phyloP scores from a whole-genome alignment of 2,329 filamentous ascomycete genomes.

The Penicillium griseofulvum region DNA sequence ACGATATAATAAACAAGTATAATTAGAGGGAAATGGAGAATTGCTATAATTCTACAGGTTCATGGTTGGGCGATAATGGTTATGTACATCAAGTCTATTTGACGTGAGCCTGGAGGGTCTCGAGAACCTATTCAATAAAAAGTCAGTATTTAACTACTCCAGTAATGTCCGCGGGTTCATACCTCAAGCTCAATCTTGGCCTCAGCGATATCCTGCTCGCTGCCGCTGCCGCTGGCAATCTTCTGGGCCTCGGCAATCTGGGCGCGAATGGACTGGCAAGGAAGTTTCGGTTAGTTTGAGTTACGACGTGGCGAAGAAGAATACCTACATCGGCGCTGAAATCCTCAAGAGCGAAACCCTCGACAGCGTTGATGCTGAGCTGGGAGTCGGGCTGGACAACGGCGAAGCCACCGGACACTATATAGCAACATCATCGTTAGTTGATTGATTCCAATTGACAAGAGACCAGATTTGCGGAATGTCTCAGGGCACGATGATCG shows the following conservation, averaged over 20 bases:
- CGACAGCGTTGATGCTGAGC: constrained; percentile 97
- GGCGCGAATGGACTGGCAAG: constrained; percentile 66
- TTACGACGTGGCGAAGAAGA: neutral
- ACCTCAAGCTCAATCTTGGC: constrained; percentile 99
- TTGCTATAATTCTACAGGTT: constrained; percentile 45
- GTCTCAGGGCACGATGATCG: constrained; percentile 14
- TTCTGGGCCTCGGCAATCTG: constrained; percentile 96
- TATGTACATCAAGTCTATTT: constrained; percentile 49
- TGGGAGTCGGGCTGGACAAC: constrained; percentile 92
- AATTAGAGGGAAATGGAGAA: constrained; percentile 23
- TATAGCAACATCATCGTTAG: constrained; percentile 19
- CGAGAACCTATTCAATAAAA: constrained; percentile 42
- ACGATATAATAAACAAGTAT: constrained; percentile 16
- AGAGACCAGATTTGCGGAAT: constrained; percentile 3
- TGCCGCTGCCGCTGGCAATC: constrained; percentile 83
- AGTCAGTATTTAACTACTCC: constrained; percentile 7
- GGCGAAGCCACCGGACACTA: constrained; percentile 95
- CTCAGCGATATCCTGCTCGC: constrained; percentile 96
- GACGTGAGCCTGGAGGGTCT: constrained; percentile 49
- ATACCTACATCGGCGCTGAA: constrained; percentile 76
- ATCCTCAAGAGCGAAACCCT: constrained; percentile 91
- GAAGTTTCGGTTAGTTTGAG: constrained; percentile 4
- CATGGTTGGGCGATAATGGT: constrained; percentile 31
- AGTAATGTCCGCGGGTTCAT: constrained; percentile 29
- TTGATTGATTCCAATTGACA: constrained; percentile 4